Base-by-base conservation (phyloP, 108 stramenopile species). In the Nitzschia sp. region DNA sequence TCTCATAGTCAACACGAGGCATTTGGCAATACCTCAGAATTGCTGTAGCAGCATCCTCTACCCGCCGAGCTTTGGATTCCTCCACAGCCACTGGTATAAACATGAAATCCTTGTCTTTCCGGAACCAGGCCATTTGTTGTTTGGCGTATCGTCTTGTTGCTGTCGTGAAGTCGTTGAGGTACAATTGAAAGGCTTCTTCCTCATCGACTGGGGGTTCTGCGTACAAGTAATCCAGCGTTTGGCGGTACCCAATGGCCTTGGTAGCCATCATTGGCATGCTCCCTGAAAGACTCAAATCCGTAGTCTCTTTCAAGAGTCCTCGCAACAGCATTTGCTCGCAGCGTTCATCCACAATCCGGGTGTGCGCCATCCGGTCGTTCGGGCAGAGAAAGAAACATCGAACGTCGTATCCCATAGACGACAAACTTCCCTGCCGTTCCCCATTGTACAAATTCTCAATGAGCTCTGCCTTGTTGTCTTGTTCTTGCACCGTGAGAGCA, bases 111-210 rank as follows among this genome's bases (percentile, higher is more conserved):
- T 76, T 57, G 61, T 93, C 85, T 51, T 89, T 81, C 57, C 92
- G 88, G 73, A 91, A 96, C 97, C 97, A 98, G 66, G 93, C 83
- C 90, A 97, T 91, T 77, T 98, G 97, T 64, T 94, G 86, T 67
- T 89, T 90, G 43, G 96, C 92, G 74, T 98, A 98, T 52, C 86
- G 86, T 42, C 97, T 59, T 6, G 96, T 96, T 8, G 94, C 94
- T 19, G 94, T 88, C 8, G 81, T 81, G 70, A 97, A 97, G 24
- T 90, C 78, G 44, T 85, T 73, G 34, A 94, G 41, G 64, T 87
- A 94, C 9, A 76, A 55, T n/a, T 77, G 60, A 71, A 93, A 96
- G 20, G 85, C 76, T 10, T 65, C 71, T 41, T 59, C 65, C 20
- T 91, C 90, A 34, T 77, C 63, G 15, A 53, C 59, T 61, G 53